Evolutionary conservation across 306 rosid genomes (phyloP).

Genomic region (Castanea crenata): DNA sequence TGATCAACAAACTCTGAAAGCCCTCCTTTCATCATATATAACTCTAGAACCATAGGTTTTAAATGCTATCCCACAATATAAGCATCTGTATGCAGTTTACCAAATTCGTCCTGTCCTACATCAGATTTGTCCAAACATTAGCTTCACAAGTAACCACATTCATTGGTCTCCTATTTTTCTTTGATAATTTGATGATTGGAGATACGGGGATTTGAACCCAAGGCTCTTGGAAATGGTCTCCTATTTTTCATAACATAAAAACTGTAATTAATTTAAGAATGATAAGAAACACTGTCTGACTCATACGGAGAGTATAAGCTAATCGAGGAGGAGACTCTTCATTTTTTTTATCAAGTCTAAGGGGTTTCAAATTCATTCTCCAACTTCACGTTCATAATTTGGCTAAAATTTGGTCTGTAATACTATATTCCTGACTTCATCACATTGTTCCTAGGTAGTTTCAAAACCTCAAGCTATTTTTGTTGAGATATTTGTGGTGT

Average conservation of each 20-base stretch:
- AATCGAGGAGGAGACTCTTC: background rate
- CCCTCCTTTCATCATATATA: background rate
- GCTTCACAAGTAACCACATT: background rate
- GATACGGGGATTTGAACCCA: too few species aligned
- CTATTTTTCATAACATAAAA: too few species aligned
- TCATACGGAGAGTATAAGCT: background rate
- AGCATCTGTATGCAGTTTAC: background rate
- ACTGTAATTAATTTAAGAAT: too few species aligned
- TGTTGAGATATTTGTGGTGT: too few species aligned
- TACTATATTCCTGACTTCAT: background rate
- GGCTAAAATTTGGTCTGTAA: background rate
- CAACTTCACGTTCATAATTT: background rate
- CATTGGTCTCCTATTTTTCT: too few species aligned
- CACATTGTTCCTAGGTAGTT: background rate
- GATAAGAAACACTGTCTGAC: too few species aligned
- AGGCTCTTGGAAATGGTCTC: too few species aligned
- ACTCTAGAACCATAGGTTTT: background rate
- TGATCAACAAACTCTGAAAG: background rate
- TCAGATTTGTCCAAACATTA: background rate
- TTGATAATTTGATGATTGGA: too few species aligned
- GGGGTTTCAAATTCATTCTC: background rate
- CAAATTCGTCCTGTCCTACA: background rate
- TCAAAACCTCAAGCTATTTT: too few species aligned
- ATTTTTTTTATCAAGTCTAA: background rate
- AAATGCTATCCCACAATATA: background rate